Evolutionary conservation across 2,329 filamentous ascomycete species (phyloP).

Genomic region (Alternaria arbusti): DNA sequence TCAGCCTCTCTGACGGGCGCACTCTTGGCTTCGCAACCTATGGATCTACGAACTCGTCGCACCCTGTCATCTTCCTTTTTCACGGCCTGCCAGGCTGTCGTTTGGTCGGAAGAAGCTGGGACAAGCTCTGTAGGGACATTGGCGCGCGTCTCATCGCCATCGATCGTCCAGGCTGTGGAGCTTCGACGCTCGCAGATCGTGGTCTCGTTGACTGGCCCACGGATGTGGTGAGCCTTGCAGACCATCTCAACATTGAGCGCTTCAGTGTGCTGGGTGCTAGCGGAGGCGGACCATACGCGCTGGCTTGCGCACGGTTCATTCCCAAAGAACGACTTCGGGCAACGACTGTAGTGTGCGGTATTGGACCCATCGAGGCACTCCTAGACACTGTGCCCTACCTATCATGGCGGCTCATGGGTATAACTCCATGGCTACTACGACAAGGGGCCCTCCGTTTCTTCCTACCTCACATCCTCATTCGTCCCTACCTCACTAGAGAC

Average conservation of each 20-base stretch:
- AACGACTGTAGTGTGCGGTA: slow-evolving; percentile 26
- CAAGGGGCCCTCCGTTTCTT: slow-evolving; percentile 20
- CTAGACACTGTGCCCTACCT: slow-evolving; percentile 10
- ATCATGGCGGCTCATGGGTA: slow-evolving; percentile 19
- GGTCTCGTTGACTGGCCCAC: slow-evolving; percentile 44
- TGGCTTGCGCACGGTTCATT: slow-evolving; percentile 53
- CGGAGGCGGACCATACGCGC: slow-evolving; percentile 55
- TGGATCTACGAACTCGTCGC: slow-evolving; percentile 45
- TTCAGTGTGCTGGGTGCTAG: slow-evolving; percentile 55
- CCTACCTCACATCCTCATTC: slow-evolving; percentile 16
- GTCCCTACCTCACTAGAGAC: slow-evolving; percentile 21
- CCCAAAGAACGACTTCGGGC: slow-evolving; percentile 29
- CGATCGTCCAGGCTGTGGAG: slow-evolving; percentile 53
- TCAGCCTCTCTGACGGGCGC: slow-evolving; percentile 43
- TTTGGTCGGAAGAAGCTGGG: slow-evolving; percentile 43
- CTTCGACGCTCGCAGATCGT: slow-evolving; percentile 40
- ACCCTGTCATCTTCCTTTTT: slow-evolving; percentile 48
- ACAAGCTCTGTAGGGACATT: slow-evolving; percentile 35
- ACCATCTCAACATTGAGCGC: slow-evolving; percentile 45
- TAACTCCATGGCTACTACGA: slow-evolving; percentile 19
- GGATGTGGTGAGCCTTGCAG: slow-evolving; percentile 50
- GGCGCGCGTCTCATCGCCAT: slow-evolving; percentile 49
- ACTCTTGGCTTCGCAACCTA: slow-evolving; percentile 51
- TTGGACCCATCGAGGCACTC: slow-evolving; percentile 24
- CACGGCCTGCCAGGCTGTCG: slow-evolving; percentile 53